Evolutionary conservation across 2,329 filamentous ascomycete genomes (phyloP), one percentile per base, ranked within the genome.

Genomic region (Claviceps maximensis): DNA sequence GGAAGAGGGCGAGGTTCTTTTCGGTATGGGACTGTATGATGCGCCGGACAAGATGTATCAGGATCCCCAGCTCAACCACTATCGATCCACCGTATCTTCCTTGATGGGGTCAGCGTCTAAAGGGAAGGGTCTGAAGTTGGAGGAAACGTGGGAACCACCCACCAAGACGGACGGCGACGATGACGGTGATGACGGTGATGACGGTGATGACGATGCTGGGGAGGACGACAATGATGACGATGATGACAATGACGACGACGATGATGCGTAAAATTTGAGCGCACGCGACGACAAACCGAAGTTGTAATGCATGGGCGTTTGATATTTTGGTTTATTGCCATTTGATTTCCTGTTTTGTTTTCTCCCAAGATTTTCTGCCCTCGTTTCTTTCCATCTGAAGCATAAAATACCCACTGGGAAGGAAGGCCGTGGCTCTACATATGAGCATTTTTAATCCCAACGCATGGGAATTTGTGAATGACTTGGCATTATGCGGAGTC

Each of bases 11-110:
- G 86, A 89, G 61, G 84, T 89, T 55, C 74, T 91, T 1, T 76
- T 89, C n/a, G 87, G 87, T 21, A 84, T 93, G 78, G 87, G 87
- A 0, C 76, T 93, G 0, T 93, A 93, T 65, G 87, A 89, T 61
- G 72, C 79, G 4, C 86, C 86, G 0, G 83, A 83, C 53, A 77
- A 79, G 61, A 60, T 67, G 44, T 67, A 74, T 8, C 68, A 71
- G 21, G 75, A 78, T 53, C 69, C 74, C 31, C 69, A 74, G 50
- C 64, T 78, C 52, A 70, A 80, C 66, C 74, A 78, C 68, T 75
- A 81, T 67, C 65, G 74, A 49, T 74, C 74, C 5, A 77, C 76
- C 27, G 73, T 79, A 53, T 75, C 73, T 38, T 74, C 75, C 27
- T 65, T 86, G 19, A 67, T 82, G 47, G 76, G 77, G 25, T 69